Conservation (phyloP, 1,284 basidiomycete genomes). For the Ustilago cynodontis region DNA sequence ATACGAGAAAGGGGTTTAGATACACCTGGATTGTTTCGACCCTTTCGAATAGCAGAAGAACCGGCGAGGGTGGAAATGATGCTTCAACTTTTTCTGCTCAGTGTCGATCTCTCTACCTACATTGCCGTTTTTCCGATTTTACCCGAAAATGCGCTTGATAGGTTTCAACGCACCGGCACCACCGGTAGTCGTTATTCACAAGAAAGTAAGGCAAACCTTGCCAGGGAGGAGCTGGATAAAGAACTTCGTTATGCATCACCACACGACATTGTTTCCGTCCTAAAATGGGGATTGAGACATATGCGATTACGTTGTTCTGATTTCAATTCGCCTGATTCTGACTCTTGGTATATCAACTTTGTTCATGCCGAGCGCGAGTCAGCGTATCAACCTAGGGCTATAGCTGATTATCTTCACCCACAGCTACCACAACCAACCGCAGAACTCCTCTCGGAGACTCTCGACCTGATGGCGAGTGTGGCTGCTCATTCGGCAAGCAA, state of each 20-base stretch:
- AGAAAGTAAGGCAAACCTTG: slow-evolving; percentile 14
- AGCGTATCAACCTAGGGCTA: slow-evolving; percentile 43
- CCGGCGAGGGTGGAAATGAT: slow-evolving; percentile 41
- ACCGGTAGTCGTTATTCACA: not conserved
- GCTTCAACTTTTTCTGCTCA: slow-evolving; percentile 57
- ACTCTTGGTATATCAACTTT: slow-evolving; percentile 57
- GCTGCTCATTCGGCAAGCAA: slow-evolving; percentile 55
- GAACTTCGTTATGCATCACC: slow-evolving; percentile 51
- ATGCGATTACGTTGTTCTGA: slow-evolving; percentile 41
- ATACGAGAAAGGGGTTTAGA: slow-evolving; percentile 57
- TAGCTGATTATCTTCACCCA: slow-evolving; percentile 47
- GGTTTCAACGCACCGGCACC: slow-evolving; percentile 13
- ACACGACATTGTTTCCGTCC: slow-evolving; percentile 53
- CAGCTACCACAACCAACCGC: slow-evolving; percentile 44
- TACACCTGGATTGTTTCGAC: slow-evolving; percentile 57
- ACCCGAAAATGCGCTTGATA: slow-evolving; percentile 33
- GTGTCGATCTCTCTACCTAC: slow-evolving; percentile 48
- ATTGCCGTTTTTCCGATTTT: slow-evolving; percentile 46
- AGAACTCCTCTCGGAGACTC: slow-evolving; percentile 37
- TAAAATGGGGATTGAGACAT: slow-evolving; percentile 62
- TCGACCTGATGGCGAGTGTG: slow-evolving; percentile 58
- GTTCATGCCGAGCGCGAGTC: slow-evolving; percentile 37
- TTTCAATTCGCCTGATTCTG: slow-evolving; percentile 35
- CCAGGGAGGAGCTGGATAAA: slow-evolving; percentile 41
- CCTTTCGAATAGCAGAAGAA: slow-evolving; percentile 56